phyloP scores from a whole-genome alignment of 2,329 filamentous ascomycete species.

The Scedosporium apiospermum region DNA sequence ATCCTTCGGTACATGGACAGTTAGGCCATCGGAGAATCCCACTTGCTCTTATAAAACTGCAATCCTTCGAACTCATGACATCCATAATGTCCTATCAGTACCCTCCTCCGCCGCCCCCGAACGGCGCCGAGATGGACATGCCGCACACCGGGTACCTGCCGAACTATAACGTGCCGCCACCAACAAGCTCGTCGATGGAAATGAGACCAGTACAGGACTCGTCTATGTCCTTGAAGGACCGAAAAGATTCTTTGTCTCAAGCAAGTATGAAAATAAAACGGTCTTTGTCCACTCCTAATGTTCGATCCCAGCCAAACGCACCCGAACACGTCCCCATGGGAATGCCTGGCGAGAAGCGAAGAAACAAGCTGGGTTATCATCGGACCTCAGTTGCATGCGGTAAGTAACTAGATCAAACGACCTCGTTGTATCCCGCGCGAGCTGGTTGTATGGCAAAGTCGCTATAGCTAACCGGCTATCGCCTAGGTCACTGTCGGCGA shows the following conservation, averaged over 20 bases:
- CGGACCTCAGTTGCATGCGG: conserved; percentile 91
- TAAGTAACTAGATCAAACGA: conserved; percentile 43
- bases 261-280: conserved; percentile 33
- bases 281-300: conserved; percentile 39
- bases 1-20: conserved; percentile 18
- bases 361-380: conserved; percentile 94
- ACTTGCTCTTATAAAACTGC: conserved; percentile 8
- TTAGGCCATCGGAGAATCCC: conserved; percentile 20
- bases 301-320: conserved; percentile 28
- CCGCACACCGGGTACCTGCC: conserved; percentile 25
- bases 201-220: conserved; percentile 16
- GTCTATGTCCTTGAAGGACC: conserved; percentile 23
- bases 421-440: background rate
- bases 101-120: conserved; percentile 29
- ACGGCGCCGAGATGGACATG: conserved; percentile 31
- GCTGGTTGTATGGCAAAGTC: background rate
- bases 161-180: conserved; percentile 20
- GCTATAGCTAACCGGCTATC: background rate
- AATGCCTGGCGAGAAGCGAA: conserved; percentile 42
- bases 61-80: conserved; percentile 23
- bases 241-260: conserved; percentile 26
- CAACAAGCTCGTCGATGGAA: conserved; percentile 20
- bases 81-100: conserved; percentile 42
- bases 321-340: conserved; percentile 23
- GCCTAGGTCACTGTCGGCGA: conserved; percentile 74